Evolutionary conservation across 495 filamentous ascomycete species (phyloP).

Genomic region (Aspergillus avenaceus): DNA sequence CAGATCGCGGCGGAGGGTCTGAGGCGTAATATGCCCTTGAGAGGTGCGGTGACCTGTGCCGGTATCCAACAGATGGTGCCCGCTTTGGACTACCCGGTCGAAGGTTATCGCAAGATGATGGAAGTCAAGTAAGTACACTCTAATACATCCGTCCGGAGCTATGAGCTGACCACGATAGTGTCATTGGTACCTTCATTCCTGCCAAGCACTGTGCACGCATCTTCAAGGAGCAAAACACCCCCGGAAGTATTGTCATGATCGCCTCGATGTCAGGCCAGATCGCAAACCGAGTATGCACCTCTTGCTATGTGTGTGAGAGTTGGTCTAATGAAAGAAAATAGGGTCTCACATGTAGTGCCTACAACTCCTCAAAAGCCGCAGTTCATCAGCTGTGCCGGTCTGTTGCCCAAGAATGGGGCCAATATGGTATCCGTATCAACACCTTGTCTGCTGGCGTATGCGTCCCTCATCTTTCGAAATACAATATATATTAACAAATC

Average conservation of each 20-base stretch:
- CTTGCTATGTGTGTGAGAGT: neutral
- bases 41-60: slow-evolving; percentile 78
- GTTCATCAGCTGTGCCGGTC: slow-evolving; percentile 62
- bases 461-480: neutral
- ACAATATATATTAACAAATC: slow-evolving; percentile 3
- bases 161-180: slow-evolving; percentile 20
- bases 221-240: slow-evolving; percentile 50
- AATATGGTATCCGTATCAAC: slow-evolving; percentile 33
- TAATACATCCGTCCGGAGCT: neutral
- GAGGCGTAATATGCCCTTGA: slow-evolving; percentile 42
- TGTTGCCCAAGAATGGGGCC: slow-evolving; percentile 62
- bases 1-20: slow-evolving; percentile 48
- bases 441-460: slow-evolving; percentile 42
- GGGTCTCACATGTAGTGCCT: slow-evolving; percentile 58
- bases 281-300: slow-evolving; percentile 51
- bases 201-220: slow-evolving; percentile 66
- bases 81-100: slow-evolving; percentile 61
- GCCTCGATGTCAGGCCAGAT: slow-evolving; percentile 77
- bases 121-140: slow-evolving; percentile 50
- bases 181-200: slow-evolving; percentile 68
- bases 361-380: slow-evolving; percentile 66
- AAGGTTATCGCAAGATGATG: slow-evolving; percentile 60
- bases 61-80: slow-evolving; percentile 67
- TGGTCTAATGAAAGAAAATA: slow-evolving; percentile 17
- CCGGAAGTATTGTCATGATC: slow-evolving; percentile 67